Conservation (phyloP, 2,329 filamentous ascomycete genomes). For the Exophiala bonariae region DNA sequence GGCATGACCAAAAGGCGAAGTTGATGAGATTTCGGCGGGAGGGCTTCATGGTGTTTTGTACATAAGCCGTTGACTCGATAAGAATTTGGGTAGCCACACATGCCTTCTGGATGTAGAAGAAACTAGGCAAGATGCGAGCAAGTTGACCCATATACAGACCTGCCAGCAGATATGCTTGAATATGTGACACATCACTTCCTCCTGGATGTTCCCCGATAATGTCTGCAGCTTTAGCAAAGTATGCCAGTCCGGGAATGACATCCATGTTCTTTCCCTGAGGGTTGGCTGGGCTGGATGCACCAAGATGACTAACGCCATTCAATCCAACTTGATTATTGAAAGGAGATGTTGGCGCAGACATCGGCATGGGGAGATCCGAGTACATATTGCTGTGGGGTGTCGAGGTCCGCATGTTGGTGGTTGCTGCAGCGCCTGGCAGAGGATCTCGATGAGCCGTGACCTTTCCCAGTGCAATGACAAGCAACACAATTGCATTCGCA, state of each 20-base stretch:
- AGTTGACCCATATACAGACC: constrained; percentile 88
- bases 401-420: constrained; percentile 31
- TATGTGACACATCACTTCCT: constrained; percentile 76
- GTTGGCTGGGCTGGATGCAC: constrained; percentile 18
- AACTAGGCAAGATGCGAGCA: constrained; percentile 83
- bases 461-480: constrained; percentile 83
- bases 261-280: constrained; percentile 70
- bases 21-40: constrained; percentile 55
- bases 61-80: constrained; percentile 58
- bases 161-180: constrained; percentile 81
- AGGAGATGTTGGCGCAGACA: constrained; percentile 27
- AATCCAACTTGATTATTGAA: constrained; percentile 16
- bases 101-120: constrained; percentile 65
- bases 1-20: constrained; percentile 87
- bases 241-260: constrained; percentile 82
- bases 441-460: constrained; percentile 62
- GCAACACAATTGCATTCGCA: constrained; percentile 76
- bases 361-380: constrained; percentile 25
- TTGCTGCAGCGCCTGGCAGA: constrained; percentile 49
- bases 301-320: constrained; percentile 16
- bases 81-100: constrained; percentile 67
- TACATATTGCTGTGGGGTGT: constrained; percentile 28
- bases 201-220: constrained; percentile 82
- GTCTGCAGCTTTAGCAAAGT: constrained; percentile 82
- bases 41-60: constrained; percentile 17